Percentiles rank a stretch among this genome's conserved stretches.
These are phyloP conservation scores for Termitomyces sp. DNA, from an alignment of 1,284 basidiomycete genomes.

Conservation along the genomic window DNA sequence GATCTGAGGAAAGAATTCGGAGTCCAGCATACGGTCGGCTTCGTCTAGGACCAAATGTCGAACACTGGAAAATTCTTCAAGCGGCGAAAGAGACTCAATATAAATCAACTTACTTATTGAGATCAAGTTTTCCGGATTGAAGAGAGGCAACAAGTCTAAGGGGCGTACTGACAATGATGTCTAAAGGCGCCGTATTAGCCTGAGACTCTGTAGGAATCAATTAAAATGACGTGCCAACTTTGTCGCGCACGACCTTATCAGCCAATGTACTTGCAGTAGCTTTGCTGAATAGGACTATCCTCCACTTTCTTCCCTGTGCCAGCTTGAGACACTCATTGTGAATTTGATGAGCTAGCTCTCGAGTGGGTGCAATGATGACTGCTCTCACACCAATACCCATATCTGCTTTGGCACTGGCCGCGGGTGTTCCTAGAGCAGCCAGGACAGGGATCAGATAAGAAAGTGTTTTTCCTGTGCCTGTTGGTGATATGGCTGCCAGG, in stretches of 20 bases:
- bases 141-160: slow-evolving; percentile 73
- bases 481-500: slow-evolving; percentile 88
- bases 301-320: slow-evolving; percentile 80
- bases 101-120: slow-evolving; percentile 57
- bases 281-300: slow-evolving; percentile 78
- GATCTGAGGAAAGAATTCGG: slow-evolving; percentile 86
- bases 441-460: slow-evolving; percentile 85
- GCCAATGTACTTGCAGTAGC: slow-evolving; percentile 73
- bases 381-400: slow-evolving; percentile 65
- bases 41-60: slow-evolving; percentile 86
- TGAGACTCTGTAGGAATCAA: background rate
- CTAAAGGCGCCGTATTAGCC: slow-evolving; percentile 32
- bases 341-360: slow-evolving; percentile 96
- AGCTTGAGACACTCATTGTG: slow-evolving; percentile 87
- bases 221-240: slow-evolving; percentile 57
- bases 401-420: slow-evolving; percentile 43
- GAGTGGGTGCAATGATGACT: slow-evolving; percentile 85
- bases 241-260: slow-evolving; percentile 64
- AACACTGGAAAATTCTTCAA: slow-evolving; percentile 46
- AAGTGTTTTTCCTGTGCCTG: slow-evolving; percentile 92
- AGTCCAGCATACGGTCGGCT: slow-evolving; percentile 85
- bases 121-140: slow-evolving; percentile 58
- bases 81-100: background rate
- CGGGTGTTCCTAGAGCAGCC: slow-evolving; percentile 59
- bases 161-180: slow-evolving; percentile 80